These are phyloP conservation scores for Cyclotella cryptica DNA, from an alignment of 108 stramenopile genomes.

Conservation along the genomic window DNA sequence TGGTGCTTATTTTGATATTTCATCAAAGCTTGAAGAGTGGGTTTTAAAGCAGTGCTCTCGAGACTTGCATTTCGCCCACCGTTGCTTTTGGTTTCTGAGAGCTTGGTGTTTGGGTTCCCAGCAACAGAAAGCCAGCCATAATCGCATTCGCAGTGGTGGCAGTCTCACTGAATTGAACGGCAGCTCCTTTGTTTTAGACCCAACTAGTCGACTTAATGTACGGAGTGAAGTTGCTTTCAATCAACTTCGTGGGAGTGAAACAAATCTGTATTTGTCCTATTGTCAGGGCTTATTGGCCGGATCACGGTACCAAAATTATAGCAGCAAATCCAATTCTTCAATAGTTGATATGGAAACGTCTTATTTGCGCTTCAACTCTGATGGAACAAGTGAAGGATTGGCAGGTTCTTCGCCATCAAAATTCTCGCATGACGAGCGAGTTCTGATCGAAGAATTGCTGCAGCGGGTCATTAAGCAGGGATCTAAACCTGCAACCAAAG, in stretches of 20 bases:
- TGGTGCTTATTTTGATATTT: conserved; percentile 78
- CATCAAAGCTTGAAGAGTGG: conserved; percentile 75
- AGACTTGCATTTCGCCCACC: conserved; percentile 85
- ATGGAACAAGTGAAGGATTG: neutral
- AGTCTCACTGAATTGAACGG: conserved; percentile 18
- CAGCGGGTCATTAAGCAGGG: conserved; percentile 70
- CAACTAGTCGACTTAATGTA: conserved; percentile 14
- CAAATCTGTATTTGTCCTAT: conserved; percentile 48
- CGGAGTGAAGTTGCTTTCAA: conserved; percentile 14
- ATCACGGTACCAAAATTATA: conserved; percentile 19
- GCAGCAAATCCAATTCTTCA: conserved; percentile 20
- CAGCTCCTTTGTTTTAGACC: conserved; percentile 1
- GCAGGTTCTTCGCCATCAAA: conserved; percentile 42
- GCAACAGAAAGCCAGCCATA: conserved; percentile 20
- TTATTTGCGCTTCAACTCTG: conserved; percentile 8
- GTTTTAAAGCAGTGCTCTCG: conserved; percentile 73
- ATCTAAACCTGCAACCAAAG: conserved; percentile 59
- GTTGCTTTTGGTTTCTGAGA: conserved; percentile 88
- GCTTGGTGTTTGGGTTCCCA: conserved; percentile 83
- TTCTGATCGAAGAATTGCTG: conserved; percentile 76
- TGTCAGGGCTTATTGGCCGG: conserved; percentile 11
- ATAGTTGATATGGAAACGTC: conserved; percentile 11
- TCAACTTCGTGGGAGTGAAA: conserved; percentile 41
- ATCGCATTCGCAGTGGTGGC: conserved; percentile 11
- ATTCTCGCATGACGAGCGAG: conserved; percentile 75